Evolutionary conservation across 1,284 basidiomycete genomes (phyloP), one percentile per base, ranked within the genome.

Genomic region (Omphalotus olearius): DNA sequence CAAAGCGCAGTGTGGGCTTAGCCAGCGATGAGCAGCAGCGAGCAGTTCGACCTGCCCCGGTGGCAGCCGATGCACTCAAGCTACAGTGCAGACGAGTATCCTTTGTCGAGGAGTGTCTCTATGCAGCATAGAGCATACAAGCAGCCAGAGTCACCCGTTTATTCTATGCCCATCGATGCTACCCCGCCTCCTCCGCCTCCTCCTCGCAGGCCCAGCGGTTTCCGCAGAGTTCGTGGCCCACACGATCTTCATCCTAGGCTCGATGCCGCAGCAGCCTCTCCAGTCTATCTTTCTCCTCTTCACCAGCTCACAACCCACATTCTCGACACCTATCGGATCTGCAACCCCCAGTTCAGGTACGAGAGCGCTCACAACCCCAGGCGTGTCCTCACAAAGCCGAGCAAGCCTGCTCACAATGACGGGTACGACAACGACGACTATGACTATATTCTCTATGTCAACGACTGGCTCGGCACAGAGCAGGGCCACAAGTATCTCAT

Each of bases 361-460:
- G 94, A 97, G 69, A 88, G 90, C 10, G 75, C 88, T 4, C 89
- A 92, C 66, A 98, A 98, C 69, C 94, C 94, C 4, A 80, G 94
- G 45, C 83, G 94, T 45, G 95, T 98, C 10, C 77, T 98, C 57
- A 98, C 95, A 23, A 98, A 98, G 70, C 94, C 95, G 36, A 93
- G 90, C 74, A 96, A 96, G 67, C 91, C 93, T 0, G 78, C 81
- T 0, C 89, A 94, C 67, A 98, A 98, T 64, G 93, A 97, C 56
- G 94, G 94, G 0, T 94, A 87, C 60, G 94, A 98, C 69, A 98
- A 98, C 60, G 94, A 97, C 62, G 94, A 98, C 66, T 94, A 93
- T 63, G 94, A 98, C 67, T 98, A 98, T 62, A 97, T 98, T 63
- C 79, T 98, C 56, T 98, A 96, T 66, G 94, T 98, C 63, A 98